phyloP scores from a whole-genome alignment of 352 stramenopile genomes.

The Phytophthora tubulina region DNA sequence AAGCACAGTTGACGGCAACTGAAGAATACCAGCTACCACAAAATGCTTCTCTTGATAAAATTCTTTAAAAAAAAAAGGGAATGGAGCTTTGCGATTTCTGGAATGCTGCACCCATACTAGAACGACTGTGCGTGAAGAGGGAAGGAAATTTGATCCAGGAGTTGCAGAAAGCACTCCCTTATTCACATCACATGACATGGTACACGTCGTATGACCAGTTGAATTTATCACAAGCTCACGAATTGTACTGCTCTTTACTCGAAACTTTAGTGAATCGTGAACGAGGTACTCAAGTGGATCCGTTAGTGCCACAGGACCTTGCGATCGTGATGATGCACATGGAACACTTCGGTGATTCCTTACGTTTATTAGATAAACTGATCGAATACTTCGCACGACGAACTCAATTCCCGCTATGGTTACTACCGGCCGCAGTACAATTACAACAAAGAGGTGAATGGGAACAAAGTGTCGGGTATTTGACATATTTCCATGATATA shows the following conservation, averaged over 20 bases:
- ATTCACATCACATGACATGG: conserved; percentile 78
- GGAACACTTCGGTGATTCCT: conserved; percentile 54
- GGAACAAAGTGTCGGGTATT: conserved; percentile 67
- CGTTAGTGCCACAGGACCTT: conserved; percentile 64
- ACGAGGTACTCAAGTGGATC: conserved; percentile 47
- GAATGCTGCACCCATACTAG: conserved; percentile 63
- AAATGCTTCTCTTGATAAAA: conserved; percentile 40
- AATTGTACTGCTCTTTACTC: conserved; percentile 54
- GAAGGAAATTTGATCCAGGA: conserved; percentile 18
- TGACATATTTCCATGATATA: conserved; percentile 68
- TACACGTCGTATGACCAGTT: conserved; percentile 63
- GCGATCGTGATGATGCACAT: conserved; percentile 75
- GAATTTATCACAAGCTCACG: conserved; percentile 58
- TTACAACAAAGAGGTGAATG: conserved; percentile 66
- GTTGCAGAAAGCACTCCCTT: conserved; percentile 48
- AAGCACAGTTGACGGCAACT: conserved; percentile 13
- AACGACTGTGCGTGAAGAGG: conserved; percentile 38
- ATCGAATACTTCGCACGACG: conserved; percentile 67
- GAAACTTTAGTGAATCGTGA: too few species aligned
- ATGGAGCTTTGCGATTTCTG: conserved; percentile 68
- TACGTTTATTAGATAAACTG: conserved; percentile 63
- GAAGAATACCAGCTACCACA: conserved; percentile 6
- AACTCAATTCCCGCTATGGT: conserved; percentile 57
- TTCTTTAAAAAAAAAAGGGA: conserved; percentile 54
- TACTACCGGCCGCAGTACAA: conserved; percentile 69